Evolutionary conservation across 192 early-diverging fungal genomes (phyloP), one percentile per base, ranked within the genome.

Genomic region (Coemansia sp.): DNA sequence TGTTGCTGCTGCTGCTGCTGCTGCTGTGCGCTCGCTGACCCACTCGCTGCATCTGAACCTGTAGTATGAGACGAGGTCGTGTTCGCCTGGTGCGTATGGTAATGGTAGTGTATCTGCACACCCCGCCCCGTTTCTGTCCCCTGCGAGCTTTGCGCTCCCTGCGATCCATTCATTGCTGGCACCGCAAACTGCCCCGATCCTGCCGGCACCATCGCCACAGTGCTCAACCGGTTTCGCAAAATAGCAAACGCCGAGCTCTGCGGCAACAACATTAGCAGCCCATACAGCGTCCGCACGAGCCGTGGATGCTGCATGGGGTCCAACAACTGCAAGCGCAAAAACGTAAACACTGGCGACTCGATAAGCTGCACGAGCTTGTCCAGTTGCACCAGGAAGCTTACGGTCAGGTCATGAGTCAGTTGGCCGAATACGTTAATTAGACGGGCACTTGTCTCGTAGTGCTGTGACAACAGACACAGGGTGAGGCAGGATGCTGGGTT

Each of bases 301-400:
- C 89, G 72, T n/a, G 96, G 94, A 68, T 96, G 87, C 75, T 85
- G 81, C 9, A 91, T 86, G 0, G 96, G 94, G 55, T 99, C 98
- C 36, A 98, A 74, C 6, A 99, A 81, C 75, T 98, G 95, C 52
- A 99, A 74, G 4, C 98, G 85, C 22, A 99, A 77, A 62, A 90
- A 93, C 5, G 96, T 96, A 81, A 99, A 99, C 14, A 99, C 94
- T 7, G 98, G 98, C 1, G 92, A 93, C 74, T 99, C 98, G 15
- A 99, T 69, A 4, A 99, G 82, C 77, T 98, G 96, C 26, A 99
- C 98, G 2, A 99, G 87, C 64, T 98, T 99, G 69, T 99, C 98
- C 22, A 98, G 87, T 68, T 98, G 96, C 36, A 99, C 93, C 17
- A 99, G 74, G 25, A 96, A 83, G 57, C 87, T 91, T 37, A 99